These are phyloP conservation scores for Cutaneotrichosporon cyanovorans DNA, from an alignment of 1,284 basidiomycete genomes.

Conservation along the genomic window DNA sequence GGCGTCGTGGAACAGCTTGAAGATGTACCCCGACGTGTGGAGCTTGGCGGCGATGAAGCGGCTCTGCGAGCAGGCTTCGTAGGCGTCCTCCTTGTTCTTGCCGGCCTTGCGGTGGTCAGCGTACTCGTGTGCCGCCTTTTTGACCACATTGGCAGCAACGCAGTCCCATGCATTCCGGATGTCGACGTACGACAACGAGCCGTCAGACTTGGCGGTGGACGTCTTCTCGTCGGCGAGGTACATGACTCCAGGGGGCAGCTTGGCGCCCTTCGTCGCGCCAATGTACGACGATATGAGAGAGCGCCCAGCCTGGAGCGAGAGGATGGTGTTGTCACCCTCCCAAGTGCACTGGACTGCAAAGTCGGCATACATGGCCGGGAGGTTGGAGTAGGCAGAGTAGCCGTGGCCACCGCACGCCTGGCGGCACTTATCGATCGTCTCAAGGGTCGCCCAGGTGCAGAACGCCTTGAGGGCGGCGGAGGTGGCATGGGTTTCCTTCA, in stretches of 20 bases:
- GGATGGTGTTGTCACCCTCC: conserved; percentile 54
- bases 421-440: conserved; percentile 53
- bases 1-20: conserved; percentile 44
- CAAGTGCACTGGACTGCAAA: conserved; percentile 53
- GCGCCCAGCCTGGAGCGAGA: conserved; percentile 52
- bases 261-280: conserved; percentile 48
- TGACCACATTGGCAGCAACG: conserved; percentile 52
- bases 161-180: conserved; percentile 50
- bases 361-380: conserved; percentile 52
- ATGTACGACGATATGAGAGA: conserved; percentile 50
- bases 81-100: conserved; percentile 50
- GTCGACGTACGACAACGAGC: conserved; percentile 47
- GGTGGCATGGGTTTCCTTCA: conserved; percentile 55
- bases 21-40: conserved; percentile 43
- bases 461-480: conserved; percentile 55
- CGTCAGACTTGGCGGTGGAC: conserved; percentile 46
- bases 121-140: conserved; percentile 51
- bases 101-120: conserved; percentile 45
- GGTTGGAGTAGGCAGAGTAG: conserved; percentile 53
- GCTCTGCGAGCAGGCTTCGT: conserved; percentile 52
- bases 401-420: conserved; percentile 55
- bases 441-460: conserved; percentile 54
- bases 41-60: conserved; percentile 52
- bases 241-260: conserved; percentile 47
- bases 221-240: conserved; percentile 49